These are phyloP conservation scores for Geranomyces variabilis DNA, from an alignment of 192 early-diverging fungal species.

Conservation along the genomic window DNA sequence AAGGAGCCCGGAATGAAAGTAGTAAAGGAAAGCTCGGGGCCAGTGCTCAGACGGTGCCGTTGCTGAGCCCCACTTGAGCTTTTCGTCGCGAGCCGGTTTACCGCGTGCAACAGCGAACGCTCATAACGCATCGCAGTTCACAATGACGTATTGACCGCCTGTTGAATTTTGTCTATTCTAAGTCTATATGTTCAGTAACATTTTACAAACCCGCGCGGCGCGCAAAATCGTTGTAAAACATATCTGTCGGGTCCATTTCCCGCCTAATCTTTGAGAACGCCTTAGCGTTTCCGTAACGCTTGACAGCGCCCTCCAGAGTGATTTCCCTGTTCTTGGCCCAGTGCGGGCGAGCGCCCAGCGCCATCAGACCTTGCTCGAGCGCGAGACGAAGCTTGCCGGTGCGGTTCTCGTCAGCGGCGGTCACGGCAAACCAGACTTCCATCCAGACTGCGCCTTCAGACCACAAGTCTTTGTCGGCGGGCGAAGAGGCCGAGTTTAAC, in stretches of 20 bases:
- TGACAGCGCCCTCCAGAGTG: background rate
- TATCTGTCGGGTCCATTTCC: background rate
- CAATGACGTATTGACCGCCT: no score
- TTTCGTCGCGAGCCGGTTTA: no score
- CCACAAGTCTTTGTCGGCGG: constrained; percentile 1
- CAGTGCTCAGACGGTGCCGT: no score
- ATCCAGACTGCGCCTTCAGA: background rate
- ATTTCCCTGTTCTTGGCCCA: constrained; percentile 6
- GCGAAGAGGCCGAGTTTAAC: background rate
- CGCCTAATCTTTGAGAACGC: background rate
- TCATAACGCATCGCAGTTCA: no score
- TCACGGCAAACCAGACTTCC: background rate
- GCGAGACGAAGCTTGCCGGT: background rate
- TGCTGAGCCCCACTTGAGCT: no score
- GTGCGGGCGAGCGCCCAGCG: background rate
- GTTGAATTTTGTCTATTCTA: no score
- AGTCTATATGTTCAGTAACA: no score
- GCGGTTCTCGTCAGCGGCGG: background rate
- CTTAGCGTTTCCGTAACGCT: background rate
- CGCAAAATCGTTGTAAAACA: constrained; percentile 5
- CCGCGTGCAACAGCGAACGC: no score
- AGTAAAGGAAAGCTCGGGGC: no score
- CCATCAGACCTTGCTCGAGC: background rate
- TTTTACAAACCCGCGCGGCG: constrained; percentile 2
- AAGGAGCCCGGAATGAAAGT: no score